A percentile compares a stretch with the other conserved stretches of the same genome.
phyloP scores from a whole-genome alignment of 805 yeast species.

The Metschnikowia rubicola region DNA sequence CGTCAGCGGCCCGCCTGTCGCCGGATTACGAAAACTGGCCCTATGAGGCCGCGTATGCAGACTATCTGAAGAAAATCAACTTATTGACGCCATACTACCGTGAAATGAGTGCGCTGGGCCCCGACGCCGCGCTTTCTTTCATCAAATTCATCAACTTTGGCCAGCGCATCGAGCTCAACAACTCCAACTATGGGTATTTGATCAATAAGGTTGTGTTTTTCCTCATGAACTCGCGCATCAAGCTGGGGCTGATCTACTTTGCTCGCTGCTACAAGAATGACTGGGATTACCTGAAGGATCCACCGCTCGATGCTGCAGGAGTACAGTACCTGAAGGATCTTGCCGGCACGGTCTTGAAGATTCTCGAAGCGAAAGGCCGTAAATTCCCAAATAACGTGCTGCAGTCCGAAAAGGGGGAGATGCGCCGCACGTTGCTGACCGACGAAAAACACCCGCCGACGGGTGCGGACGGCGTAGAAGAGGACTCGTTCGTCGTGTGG shows the following conservation, averaged over 20 bases:
- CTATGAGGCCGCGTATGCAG: constrained; percentile 66
- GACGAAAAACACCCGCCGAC: constrained; percentile 43
- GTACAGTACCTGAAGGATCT: constrained; percentile 60
- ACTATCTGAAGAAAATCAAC: constrained; percentile 71
- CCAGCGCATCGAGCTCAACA: constrained; percentile 72
- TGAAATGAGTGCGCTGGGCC: constrained; percentile 55
- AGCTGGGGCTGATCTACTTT: constrained; percentile 86
- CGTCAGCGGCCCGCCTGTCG: constrained; percentile 74
- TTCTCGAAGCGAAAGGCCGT: constrained; percentile 35
- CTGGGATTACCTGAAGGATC: constrained; percentile 68
- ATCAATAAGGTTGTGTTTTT: constrained; percentile 89
- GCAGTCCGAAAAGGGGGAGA: background rate
- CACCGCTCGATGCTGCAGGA: constrained; percentile 77
- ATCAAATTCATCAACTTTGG: constrained; percentile 91
- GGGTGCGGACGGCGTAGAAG: constrained; percentile 55
- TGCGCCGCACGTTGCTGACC: constrained; percentile 23
- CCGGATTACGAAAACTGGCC: constrained; percentile 85
- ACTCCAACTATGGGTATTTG: constrained; percentile 82
- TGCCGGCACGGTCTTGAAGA: constrained; percentile 50
- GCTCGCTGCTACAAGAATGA: constrained; percentile 71
- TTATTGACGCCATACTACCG: constrained; percentile 68
- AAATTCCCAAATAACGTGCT: constrained; percentile 15
- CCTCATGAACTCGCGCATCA: constrained; percentile 84
- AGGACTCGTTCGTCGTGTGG: constrained; percentile 80
- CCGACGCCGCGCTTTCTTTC: constrained; percentile 51